A percentile compares a stretch with the other conserved stretches of the same genome.
Conservation (phyloP, 2,329 filamentous ascomycete species). For the Cladophialophora psammophila region DNA sequence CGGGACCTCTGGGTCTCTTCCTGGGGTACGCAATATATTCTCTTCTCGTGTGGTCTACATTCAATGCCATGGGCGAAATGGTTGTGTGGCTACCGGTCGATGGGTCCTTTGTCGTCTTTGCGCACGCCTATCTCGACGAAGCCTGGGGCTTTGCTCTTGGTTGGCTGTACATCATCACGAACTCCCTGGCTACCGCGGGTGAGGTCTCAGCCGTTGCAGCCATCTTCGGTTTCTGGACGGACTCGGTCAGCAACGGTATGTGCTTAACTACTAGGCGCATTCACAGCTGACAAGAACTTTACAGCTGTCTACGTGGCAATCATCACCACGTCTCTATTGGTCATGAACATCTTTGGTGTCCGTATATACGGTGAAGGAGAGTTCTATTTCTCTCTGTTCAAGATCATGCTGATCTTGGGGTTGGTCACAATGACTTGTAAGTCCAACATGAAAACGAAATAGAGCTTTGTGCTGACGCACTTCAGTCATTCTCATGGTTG, state of each 20-base stretch:
- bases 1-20: slow-evolving; percentile 64
- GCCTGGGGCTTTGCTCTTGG: slow-evolving; percentile 61
- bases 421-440: slow-evolving; percentile 48
- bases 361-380: slow-evolving; percentile 61
- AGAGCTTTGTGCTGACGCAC: slow-evolving; percentile 36
- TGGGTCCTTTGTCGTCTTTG: slow-evolving; percentile 60
- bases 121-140: slow-evolving; percentile 62
- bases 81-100: slow-evolving; percentile 63
- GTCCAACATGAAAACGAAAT: too few relatives aligned
- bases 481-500: slow-evolving; percentile 56
- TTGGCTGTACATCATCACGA: slow-evolving; percentile 56
- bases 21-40: slow-evolving; percentile 48
- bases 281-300: too few relatives aligned
- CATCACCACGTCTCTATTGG: slow-evolving; percentile 43
- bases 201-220: slow-evolving; percentile 58
- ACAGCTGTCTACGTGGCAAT: slow-evolving; percentile 58
- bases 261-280: too few relatives aligned
- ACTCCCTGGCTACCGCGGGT: slow-evolving; percentile 38
- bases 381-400: slow-evolving; percentile 60
- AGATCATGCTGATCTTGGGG: slow-evolving; percentile 61
- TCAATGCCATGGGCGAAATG: slow-evolving; percentile 63
- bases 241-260: slow-evolving; percentile 24
- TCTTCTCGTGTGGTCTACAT: slow-evolving; percentile 51
- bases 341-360: slow-evolving; percentile 54
- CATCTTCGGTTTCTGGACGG: slow-evolving; percentile 53